Percentiles rank a stretch among this genome's conserved stretches.
Evolutionary conservation across 345 rosid species (phyloP).

Genomic region (Cochlearia excelsa): DNA sequence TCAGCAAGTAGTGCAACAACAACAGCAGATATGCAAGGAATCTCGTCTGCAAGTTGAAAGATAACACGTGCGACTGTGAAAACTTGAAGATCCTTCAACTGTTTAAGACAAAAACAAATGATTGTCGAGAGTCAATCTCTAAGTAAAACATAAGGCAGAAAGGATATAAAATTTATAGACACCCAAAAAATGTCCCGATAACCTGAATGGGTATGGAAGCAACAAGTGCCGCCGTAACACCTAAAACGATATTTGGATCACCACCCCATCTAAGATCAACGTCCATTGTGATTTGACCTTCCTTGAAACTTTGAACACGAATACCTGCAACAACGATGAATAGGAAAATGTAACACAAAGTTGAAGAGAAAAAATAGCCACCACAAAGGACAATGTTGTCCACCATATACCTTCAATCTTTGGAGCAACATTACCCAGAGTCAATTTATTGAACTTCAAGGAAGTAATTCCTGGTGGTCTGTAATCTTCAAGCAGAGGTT

Average conservation of each 20-base stretch:
- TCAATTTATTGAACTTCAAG: constrained; percentile 77
- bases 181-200: constrained; percentile 3
- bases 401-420: constrained; percentile 82
- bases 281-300: constrained; percentile 96
- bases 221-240: constrained; percentile 90
- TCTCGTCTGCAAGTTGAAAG: constrained; percentile 97
- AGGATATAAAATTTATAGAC: neutral
- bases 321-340: constrained; percentile 58
- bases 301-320: constrained; percentile 93
- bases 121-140: neutral
- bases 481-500: constrained; percentile 92
- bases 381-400: constrained; percentile 11
- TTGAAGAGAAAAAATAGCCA: constrained; percentile 4
- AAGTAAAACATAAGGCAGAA: constrained; percentile 6
- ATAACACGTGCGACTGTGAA: constrained; percentile 90
- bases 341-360: constrained; percentile 12
- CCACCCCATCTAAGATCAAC: constrained; percentile 99
- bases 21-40: constrained; percentile 97
- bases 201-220: constrained; percentile 99
- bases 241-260: constrained; percentile 93
- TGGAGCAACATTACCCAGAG: constrained; percentile 94
- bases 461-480: constrained; percentile 96
- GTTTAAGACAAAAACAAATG: constrained; percentile 35
- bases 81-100: constrained; percentile 98
- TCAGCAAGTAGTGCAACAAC: constrained; percentile 96